These are phyloP conservation scores for Verticillium klebahnii DNA, from an alignment of 2,329 filamentous ascomycete species.

Conservation along the genomic window DNA sequence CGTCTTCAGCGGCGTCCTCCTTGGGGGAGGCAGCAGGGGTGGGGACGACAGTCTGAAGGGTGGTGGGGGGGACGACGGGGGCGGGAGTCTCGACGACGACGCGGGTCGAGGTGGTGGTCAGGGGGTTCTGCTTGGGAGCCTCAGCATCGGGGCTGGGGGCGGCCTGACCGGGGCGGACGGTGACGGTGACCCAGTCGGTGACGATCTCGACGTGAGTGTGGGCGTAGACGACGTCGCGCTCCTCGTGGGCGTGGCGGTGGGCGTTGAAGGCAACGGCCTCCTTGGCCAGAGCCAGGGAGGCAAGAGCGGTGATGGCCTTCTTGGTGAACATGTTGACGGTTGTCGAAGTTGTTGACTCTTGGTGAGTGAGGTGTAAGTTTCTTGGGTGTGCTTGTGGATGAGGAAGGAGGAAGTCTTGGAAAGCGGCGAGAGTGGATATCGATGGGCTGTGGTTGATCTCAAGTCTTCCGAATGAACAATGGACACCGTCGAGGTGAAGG, in stretches of 20 bases:
- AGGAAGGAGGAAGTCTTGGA: not conserved
- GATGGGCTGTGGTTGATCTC: not conserved
- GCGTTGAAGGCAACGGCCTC: constrained; percentile 37
- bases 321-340: constrained; percentile 37
- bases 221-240: constrained; percentile 24
- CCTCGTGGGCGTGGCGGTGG: constrained; percentile 35
- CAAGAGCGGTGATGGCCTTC: constrained; percentile 32
- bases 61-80: constrained; percentile 12
- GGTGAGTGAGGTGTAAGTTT: not conserved
- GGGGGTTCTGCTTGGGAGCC: constrained; percentile 3
- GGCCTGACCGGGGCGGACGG: constrained; percentile 27
- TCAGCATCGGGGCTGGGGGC: constrained; percentile 7
- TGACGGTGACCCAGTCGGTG: constrained; percentile 36
- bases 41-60: constrained; percentile 11
- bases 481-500: constrained; percentile 3
- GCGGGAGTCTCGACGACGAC: constrained; percentile 4
- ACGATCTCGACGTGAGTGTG: constrained; percentile 27
- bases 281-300: constrained; percentile 37
- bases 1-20: constrained; percentile 2
- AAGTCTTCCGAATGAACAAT: not conserved
- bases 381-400: constrained; percentile 7
- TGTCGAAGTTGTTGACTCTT: constrained; percentile 7
- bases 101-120: constrained; percentile 8
- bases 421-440: constrained; percentile 1
- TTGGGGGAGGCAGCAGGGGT: constrained; percentile 1